phyloP scores from a whole-genome alignment of 2,329 filamentous ascomycete species.

The Colletotrichum magnum region DNA sequence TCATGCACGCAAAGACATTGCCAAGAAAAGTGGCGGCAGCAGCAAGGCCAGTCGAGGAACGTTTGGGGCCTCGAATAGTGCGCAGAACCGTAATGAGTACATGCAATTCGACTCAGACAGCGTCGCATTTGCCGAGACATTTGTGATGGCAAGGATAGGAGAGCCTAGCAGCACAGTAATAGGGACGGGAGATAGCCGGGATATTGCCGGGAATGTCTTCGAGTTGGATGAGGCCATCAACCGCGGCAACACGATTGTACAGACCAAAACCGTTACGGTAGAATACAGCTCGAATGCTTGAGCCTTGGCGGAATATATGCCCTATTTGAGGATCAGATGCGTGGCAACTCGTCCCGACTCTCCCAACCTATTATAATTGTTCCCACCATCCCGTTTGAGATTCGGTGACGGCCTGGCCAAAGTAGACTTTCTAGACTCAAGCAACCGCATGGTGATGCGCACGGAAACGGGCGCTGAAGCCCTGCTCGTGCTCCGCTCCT shows the following conservation, averaged over 20 bases:
- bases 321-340: too few species aligned
- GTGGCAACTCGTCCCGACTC: too few species aligned
- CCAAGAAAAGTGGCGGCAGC: slow-evolving; percentile 1
- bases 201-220: slow-evolving; percentile 8
- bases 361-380: too few species aligned
- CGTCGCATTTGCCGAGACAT: slow-evolving; percentile 4
- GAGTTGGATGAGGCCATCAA: slow-evolving; percentile 17
- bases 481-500: too few species aligned
- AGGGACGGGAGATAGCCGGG: not conserved
- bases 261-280: slow-evolving; percentile 29
- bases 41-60: slow-evolving; percentile 14
- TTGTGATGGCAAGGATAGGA: slow-evolving; percentile 15
- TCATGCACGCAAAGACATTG: slow-evolving; percentile 12
- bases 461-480: too few species aligned
- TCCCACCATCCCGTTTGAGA: too few species aligned
- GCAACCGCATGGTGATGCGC: too few species aligned
- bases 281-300: slow-evolving; percentile 11
- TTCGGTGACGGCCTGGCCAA: too few species aligned
- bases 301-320: not conserved
- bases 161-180: not conserved
- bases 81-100: slow-evolving; percentile 5
- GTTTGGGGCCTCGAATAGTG: slow-evolving; percentile 1
- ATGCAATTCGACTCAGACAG: slow-evolving; percentile 9
- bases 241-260: slow-evolving; percentile 15
- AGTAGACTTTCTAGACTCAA: too few species aligned